Evolutionary conservation across 495 filamentous ascomycete genomes (phyloP), one percentile per base, ranked within the genome.

Genomic region (Podospora tetraspora): DNA sequence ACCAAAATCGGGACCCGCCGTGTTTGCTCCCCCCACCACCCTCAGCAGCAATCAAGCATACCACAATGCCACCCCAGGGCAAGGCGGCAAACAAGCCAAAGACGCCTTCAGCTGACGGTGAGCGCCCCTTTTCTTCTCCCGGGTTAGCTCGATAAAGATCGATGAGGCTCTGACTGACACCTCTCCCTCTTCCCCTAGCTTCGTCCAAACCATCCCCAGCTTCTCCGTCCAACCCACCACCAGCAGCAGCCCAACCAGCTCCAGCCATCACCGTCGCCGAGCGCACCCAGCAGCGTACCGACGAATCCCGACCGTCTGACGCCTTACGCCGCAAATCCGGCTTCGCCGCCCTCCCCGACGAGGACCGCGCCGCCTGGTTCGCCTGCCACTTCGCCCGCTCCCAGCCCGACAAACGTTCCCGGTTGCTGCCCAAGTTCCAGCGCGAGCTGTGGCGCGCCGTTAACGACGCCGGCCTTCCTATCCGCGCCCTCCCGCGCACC

Each of bases 381-480:
- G 74, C 76, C 64, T 64, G 76, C 64, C 73, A 74, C 59, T 72
- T 79, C 63, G 69, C 78, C 10, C 75, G 73, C 63, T 71, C 76
- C 1, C 71, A 67, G 56, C 68, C 70, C 11, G 65, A 72, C 61
- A 70, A 75, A 24, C 59, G 62, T 30, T 21, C 62, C 21, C 68
- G 69, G 7, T 73, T 83, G 56, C 79, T 72, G 1, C 74, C 74
- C 67, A 83, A 81, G 72, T 71, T 77, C 57, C 77, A 82, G 66
- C 80, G 78, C 66, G 84, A 87, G 64, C 77, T 83, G 61, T 85
- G 83, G 83, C 79, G 79, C 65, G 67, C 71, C 7, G 71, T 84
- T 3, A 81, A 80, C 75, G 79, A 84, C 61, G 72, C 77, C 16
- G 80, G 75, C 68, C 70, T 86, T 25, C 81, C 82, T 3, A 66